Evolutionary conservation across 2,329 filamentous ascomycete species (phyloP).

Genomic region (Colletotrichum tamarilloi): DNA sequence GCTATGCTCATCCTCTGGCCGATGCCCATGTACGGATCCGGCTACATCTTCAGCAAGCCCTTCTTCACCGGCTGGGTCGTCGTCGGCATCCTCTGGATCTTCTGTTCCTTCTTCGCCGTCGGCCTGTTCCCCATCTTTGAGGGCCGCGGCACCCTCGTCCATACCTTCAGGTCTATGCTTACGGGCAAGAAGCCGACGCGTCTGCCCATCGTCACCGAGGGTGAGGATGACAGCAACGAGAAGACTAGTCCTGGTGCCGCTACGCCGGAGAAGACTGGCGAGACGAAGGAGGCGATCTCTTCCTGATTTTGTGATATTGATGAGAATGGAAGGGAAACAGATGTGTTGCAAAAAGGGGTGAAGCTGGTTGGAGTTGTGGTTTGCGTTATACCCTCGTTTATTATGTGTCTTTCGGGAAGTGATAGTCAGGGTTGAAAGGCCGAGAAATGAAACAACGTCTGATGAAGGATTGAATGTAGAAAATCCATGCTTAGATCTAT

Average conservation of each 20-base stretch:
- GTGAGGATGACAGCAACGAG: slow-evolving; percentile 31
- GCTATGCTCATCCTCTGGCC: slow-evolving; percentile 86
- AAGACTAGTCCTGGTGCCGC: slow-evolving; percentile 23
- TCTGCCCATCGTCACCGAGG: slow-evolving; percentile 27
- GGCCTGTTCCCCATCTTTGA: slow-evolving; percentile 87
- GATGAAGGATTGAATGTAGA: background rate
- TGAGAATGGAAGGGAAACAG: background rate
- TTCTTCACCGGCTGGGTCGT: slow-evolving; percentile 88
- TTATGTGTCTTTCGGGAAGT: background rate
- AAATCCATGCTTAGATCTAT: background rate
- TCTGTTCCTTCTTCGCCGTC: slow-evolving; percentile 77
- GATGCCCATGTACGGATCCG: slow-evolving; percentile 87
- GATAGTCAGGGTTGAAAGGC: background rate
- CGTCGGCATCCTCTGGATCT: slow-evolving; percentile 84
- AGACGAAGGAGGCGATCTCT: slow-evolving; percentile 12
- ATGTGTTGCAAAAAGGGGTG: background rate
- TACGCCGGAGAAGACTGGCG: slow-evolving; percentile 31
- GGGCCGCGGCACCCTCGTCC: slow-evolving; percentile 73
- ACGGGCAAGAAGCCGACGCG: slow-evolving; percentile 49
- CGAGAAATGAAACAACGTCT: background rate
- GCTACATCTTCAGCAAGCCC: slow-evolving; percentile 83
- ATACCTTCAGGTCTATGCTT: slow-evolving; percentile 71
- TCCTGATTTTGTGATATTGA: background rate
- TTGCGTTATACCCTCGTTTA: slow-evolving; percentile 8
- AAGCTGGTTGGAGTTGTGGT: background rate